These are phyloP conservation scores for Rhodotorula diobovata DNA, from an alignment of 768 basidiomycete species.

Conservation along the genomic window DNA sequence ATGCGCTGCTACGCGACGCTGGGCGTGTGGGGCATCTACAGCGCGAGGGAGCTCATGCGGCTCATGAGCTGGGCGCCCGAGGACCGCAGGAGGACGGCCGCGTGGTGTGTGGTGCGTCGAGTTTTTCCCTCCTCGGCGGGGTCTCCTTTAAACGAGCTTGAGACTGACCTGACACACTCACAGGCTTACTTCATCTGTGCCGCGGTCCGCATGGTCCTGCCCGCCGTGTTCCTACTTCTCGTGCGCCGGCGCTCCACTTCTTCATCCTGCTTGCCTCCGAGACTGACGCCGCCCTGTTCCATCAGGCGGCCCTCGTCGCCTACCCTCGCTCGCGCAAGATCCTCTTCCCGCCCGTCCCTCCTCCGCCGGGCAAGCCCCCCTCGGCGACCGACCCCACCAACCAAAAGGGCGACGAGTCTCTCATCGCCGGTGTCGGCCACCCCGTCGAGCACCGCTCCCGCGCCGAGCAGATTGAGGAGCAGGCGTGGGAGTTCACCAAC, in stretches of 20 bases:
- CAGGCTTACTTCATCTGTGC: conserved; percentile 48
- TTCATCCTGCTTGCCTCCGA: background rate
- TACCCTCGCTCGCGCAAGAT: conserved; percentile 45
- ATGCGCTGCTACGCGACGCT: conserved; percentile 48
- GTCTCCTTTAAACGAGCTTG: no score
- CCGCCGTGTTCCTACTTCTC: conserved; percentile 45
- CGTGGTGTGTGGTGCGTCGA: conserved; percentile 42
- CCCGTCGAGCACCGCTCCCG: conserved; percentile 47
- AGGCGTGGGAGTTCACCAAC: conserved; percentile 49
- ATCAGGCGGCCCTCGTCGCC: conserved; percentile 42
- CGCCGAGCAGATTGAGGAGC: conserved; percentile 50
- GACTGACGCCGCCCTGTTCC: background rate
- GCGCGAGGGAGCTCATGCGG: conserved; percentile 45
- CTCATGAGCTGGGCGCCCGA: conserved; percentile 48
- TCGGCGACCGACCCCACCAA: conserved; percentile 51
- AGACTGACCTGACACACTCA: no score
- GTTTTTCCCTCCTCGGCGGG: no score
- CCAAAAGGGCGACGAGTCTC: conserved; percentile 48
- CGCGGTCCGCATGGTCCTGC: conserved; percentile 47
- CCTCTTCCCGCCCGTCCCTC: conserved; percentile 48
- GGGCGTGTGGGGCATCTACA: conserved; percentile 46
- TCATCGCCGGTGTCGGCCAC: conserved; percentile 46
- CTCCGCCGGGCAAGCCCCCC: conserved; percentile 46
- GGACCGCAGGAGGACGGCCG: conserved; percentile 45
- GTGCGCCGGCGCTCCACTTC: conserved; percentile 25